Conservation (phyloP, 495 filamentous ascomycete genomes). For the Hypoxylon trugodes region DNA sequence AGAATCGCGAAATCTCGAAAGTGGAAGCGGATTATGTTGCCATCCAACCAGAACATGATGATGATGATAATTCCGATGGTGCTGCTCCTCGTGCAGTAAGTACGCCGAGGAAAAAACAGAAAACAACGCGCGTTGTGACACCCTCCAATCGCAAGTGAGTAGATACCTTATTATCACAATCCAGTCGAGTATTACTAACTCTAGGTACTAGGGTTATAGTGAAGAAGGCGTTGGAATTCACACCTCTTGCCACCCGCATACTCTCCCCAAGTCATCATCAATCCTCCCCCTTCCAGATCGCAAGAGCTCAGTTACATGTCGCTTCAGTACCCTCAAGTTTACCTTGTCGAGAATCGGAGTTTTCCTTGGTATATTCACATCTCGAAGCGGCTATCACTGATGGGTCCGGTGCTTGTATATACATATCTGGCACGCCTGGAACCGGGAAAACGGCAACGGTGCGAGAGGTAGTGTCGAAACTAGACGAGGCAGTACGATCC, state of each 20-base stretch:
- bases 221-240: conserved; percentile 95
- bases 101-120: conserved; percentile 52
- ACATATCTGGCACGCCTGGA: conserved; percentile 99
- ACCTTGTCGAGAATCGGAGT: conserved; percentile 92
- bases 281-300: conserved; percentile 91
- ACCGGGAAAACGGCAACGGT: conserved; percentile 99
- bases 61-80: conserved; percentile 56
- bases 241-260: conserved; percentile 85
- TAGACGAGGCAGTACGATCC: conserved; percentile 81
- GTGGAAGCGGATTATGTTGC: conserved; percentile 60
- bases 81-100: conserved; percentile 44
- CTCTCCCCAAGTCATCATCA: conserved; percentile 79
- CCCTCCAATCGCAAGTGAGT: conserved; percentile 43
- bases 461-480: conserved; percentile 88
- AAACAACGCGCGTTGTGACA: conserved; percentile 38
- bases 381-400: conserved; percentile 94
- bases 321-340: conserved; percentile 88
- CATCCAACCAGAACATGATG: conserved; percentile 39
- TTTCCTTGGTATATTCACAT: conserved; percentile 88
- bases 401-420: conserved; percentile 93
- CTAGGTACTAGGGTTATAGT: conserved; percentile 74
- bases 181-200: conserved; percentile 66
- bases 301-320: conserved; percentile 88
- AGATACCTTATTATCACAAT: background rate
- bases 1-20: conserved; percentile 27